Evolutionary conservation across 495 filamentous ascomycete genomes (phyloP).

Genomic region (Xylaria palmicola): DNA sequence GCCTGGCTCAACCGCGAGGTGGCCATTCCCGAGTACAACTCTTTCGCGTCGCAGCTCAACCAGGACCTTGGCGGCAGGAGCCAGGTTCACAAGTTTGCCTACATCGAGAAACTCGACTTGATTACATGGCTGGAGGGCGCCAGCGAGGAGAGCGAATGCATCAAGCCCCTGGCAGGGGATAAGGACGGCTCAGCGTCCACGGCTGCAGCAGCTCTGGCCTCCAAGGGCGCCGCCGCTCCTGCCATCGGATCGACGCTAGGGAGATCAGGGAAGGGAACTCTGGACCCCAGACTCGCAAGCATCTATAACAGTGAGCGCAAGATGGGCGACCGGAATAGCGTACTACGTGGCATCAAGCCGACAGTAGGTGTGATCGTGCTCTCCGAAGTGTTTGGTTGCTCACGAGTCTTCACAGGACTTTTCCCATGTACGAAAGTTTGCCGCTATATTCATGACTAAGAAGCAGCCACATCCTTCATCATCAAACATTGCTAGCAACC

Average conservation of each 20-base stretch:
- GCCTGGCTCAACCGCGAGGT: slow-evolving; percentile 90
- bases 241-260: slow-evolving; percentile 36
- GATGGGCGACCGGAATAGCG: slow-evolving; percentile 88
- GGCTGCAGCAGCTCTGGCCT: slow-evolving; percentile 44
- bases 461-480: slow-evolving; percentile 40
- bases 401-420: slow-evolving; percentile 68
- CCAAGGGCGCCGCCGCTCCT: slow-evolving; percentile 53
- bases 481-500: slow-evolving; percentile 33
- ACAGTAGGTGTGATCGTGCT: slow-evolving; percentile 58
- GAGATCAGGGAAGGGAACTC: slow-evolving; percentile 56
- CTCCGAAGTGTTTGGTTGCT: slow-evolving; percentile 10
- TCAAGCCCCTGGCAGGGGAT: slow-evolving; percentile 73
- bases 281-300: slow-evolving; percentile 77
- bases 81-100: slow-evolving; percentile 77
- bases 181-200: slow-evolving; percentile 50
- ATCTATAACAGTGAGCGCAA: slow-evolving; percentile 89
- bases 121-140: slow-evolving; percentile 90
- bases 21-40: slow-evolving; percentile 85
- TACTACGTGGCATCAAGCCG: slow-evolving; percentile 84
- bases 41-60: slow-evolving; percentile 74
- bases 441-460: slow-evolving; percentile 74
- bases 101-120: slow-evolving; percentile 85
- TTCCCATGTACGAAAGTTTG: slow-evolving; percentile 85
- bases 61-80: slow-evolving; percentile 66
- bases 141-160: slow-evolving; percentile 85